Evolutionary conservation across 176 grass and related monocot species (phyloP).

Genomic region (Puya raimondii): DNA sequence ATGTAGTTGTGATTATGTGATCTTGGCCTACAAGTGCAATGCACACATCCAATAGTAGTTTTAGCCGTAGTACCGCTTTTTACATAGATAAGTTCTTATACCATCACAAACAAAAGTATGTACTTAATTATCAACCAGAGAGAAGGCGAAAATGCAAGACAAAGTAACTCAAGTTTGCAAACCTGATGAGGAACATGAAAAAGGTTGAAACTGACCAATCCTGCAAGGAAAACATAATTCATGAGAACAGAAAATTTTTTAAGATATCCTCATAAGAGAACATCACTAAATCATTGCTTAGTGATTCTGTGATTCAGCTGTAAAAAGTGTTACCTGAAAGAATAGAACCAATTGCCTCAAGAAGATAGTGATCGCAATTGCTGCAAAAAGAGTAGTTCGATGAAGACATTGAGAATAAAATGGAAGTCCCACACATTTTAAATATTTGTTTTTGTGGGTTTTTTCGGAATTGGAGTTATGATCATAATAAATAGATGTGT

Average conservation of each 20-base stretch:
- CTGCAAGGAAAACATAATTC: slow-evolving; percentile 23
- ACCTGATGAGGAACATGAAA: slow-evolving; percentile 51
- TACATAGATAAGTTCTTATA: neutral
- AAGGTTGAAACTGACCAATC: slow-evolving; percentile 37
- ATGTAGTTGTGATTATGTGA: too few species aligned
- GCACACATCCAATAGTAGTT: too few species aligned
- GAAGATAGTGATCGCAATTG: slow-evolving; percentile 46
- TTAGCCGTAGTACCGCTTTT: neutral
- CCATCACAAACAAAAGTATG: neutral
- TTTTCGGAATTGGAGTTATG: too few species aligned
- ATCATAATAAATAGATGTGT: too few species aligned
- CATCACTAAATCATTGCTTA: neutral
- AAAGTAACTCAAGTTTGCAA: neutral
- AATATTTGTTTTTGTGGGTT: neutral
- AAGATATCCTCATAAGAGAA: neutral
- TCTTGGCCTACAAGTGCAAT: too few species aligned
- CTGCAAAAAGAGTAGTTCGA: slow-evolving; percentile 32
- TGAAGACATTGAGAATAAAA: slow-evolving; percentile 3
- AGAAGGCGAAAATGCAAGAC: neutral
- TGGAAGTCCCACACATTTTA: neutral
- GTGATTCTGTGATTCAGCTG: neutral
- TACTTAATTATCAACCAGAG: neutral
- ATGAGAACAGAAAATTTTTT: neutral
- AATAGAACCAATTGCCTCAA: slow-evolving; percentile 33
- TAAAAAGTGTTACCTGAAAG: slow-evolving; percentile 27